Conservation (phyloP, 352 stramenopile species). For the Nothophytophthora sp. region DNA sequence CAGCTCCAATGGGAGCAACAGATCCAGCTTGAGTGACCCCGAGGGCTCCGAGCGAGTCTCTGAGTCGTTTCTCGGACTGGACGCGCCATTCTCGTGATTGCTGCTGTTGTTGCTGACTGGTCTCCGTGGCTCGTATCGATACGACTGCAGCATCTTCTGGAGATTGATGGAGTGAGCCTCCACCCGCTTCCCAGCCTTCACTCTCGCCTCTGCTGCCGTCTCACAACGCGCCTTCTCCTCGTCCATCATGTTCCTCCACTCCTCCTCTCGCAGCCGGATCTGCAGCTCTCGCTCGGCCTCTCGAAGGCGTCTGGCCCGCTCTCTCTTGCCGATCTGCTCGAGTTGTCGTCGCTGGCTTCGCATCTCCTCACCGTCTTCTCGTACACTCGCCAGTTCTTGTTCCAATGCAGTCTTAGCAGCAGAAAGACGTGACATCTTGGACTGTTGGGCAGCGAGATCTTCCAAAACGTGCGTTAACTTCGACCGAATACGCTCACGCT, state of each 20-base stretch:
- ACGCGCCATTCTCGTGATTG: conserved; percentile 4
- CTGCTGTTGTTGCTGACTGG: conserved; percentile 20
- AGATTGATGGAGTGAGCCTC: conserved; percentile 24
- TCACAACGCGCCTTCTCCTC: conserved; percentile 50
- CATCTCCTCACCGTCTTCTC: conserved; percentile 20
- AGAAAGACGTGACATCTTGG: conserved; percentile 24
- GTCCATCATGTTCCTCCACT: conserved; percentile 47
- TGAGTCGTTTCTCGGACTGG: not conserved
- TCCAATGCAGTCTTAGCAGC: conserved; percentile 34
- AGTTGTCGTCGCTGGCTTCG: conserved; percentile 41
- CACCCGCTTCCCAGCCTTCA: conserved; percentile 50
- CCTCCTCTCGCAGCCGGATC: conserved; percentile 44
- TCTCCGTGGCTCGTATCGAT: conserved; percentile 14
- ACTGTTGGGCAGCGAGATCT: conserved; percentile 17
- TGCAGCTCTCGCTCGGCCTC: conserved; percentile 52
- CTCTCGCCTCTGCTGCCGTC: conserved; percentile 42
- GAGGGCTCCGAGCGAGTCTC: not conserved
- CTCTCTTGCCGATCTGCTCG: conserved; percentile 41
- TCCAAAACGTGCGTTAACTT: conserved; percentile 21
- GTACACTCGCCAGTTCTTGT: conserved; percentile 28
- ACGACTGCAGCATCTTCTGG: conserved; percentile 29
- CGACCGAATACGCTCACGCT: conserved; percentile 21
- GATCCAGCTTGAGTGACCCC: conserved; percentile 8
- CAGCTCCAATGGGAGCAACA: conserved; percentile 40
- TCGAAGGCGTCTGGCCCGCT: conserved; percentile 41